Evolutionary conservation across 257 asterid genomes (phyloP).

Genomic region (Solanum rostratum): DNA sequence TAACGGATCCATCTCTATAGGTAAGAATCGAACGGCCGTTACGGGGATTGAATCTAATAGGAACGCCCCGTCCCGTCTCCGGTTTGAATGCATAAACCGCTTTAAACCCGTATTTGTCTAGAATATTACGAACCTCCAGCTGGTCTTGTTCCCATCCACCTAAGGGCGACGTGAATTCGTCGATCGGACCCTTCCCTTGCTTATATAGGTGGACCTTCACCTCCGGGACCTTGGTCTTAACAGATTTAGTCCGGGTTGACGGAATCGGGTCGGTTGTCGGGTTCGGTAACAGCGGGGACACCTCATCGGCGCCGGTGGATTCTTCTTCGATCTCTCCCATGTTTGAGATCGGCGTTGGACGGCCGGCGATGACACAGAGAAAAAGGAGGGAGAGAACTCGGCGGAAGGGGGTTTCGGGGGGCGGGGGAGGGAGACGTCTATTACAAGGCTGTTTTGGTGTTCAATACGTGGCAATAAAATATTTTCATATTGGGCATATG

Average conservation of each 20-base stretch:
- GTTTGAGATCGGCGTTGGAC: neutral
- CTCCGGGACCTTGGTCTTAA: constrained; percentile 57
- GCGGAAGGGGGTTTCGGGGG: neutral
- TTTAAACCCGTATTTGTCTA: constrained; percentile 57
- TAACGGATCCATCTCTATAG: constrained; percentile 53
- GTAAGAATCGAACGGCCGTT: constrained; percentile 68
- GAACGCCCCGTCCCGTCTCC: constrained; percentile 57
- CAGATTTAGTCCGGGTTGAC: constrained; percentile 23
- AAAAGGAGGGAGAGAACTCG: neutral
- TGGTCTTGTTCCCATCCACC: constrained; percentile 84
- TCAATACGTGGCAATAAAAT: neutral
- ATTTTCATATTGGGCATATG: too few relatives aligned
- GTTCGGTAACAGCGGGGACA: constrained; percentile 32
- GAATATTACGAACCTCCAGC: constrained; percentile 70
- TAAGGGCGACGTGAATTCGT: constrained; percentile 32
- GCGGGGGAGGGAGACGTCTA: neutral
- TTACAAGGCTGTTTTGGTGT: neutral
- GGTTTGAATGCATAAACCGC: constrained; percentile 53
- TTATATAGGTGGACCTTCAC: constrained; percentile 57
- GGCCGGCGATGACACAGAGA: neutral
- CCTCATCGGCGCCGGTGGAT: constrained; percentile 17
- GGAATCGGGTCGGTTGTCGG: constrained; percentile 9
- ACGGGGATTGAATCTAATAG: constrained; percentile 59
- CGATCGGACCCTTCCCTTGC: constrained; percentile 77
- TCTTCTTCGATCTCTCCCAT: constrained; percentile 22